These are phyloP conservation scores for Pseudogymnoascus sp. DNA, from an alignment of 2,329 filamentous ascomycete genomes.

Conservation along the genomic window DNA sequence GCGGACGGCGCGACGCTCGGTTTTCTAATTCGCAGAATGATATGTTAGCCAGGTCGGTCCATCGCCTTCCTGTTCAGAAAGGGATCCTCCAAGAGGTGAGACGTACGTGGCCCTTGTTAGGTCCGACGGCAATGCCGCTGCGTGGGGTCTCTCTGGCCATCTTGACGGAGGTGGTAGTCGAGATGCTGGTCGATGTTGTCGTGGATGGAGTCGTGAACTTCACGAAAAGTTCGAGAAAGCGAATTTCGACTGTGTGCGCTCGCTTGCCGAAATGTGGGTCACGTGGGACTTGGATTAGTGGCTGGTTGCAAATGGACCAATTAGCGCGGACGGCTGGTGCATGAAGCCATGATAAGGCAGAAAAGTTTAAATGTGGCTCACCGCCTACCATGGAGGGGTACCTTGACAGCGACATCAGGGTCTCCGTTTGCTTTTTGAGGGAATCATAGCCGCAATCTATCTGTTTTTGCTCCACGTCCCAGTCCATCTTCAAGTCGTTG, in stretches of 20 bases:
- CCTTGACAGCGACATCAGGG: conserved; percentile 10
- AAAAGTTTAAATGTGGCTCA: conserved; percentile 11
- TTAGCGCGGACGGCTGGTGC: background rate
- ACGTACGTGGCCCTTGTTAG: conserved; percentile 62
- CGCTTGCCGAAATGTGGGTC: conserved; percentile 5
- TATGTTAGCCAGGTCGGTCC: conserved; percentile 41
- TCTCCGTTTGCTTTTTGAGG: background rate
- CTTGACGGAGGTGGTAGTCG: conserved; percentile 16
- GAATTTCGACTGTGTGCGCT: conserved; percentile 5
- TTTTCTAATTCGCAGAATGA: conserved; percentile 55
- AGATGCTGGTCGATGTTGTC: conserved; percentile 18
- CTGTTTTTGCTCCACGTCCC: background rate
- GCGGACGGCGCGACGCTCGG: conserved; percentile 70
- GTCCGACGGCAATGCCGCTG: conserved; percentile 53
- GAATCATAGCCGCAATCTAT: background rate
- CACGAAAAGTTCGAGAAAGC: conserved; percentile 8
- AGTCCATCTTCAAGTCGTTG: background rate
- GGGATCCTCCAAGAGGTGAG: conserved; percentile 72
- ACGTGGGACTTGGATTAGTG: background rate
- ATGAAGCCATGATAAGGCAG: conserved; percentile 7
- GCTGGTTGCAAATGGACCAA: background rate
- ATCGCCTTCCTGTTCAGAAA: conserved; percentile 50
- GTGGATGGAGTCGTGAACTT: background rate
- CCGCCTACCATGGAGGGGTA: conserved; percentile 10
- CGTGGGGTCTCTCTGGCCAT: conserved; percentile 56